Base-by-base conservation (phyloP, 352 stramenopile species). In the Vaucheria bursata region DNA sequence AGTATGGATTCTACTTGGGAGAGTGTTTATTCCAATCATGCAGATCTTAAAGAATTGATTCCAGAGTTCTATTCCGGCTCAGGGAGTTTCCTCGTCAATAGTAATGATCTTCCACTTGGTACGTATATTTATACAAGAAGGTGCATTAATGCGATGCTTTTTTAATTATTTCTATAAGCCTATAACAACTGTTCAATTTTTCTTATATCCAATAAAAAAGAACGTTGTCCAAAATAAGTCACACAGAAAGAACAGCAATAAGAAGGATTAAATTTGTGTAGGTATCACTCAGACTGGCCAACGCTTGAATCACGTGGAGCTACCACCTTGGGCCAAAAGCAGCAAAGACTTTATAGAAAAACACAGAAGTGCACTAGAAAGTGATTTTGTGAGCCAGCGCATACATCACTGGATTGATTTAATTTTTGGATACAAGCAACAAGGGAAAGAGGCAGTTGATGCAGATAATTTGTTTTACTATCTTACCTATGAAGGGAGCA, bases 401-500 rank as follows among this genome's bases (percentile, higher is more conserved):
- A 81, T 99, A 53, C 93, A 98, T 69, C 83, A 93, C 75, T 99
- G 96, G 96, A 97, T 99, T 81, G 96, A 6, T 45, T 77, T 85
- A 31, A 70, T 85, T 1, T 85, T 85, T 50, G 80, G 80, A 1
- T 92, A 85, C 78, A 98, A 96, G 81, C 95, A 97, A 78, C 88
- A 96, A 71, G 94, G 96, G 29, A 87, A 92, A 79, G 92, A 90
- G 35, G 94, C 96, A 1, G 83, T 96, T n/a, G 87, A 94, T 49
- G 92, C 92, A 0, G 90, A 96, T 78, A 99, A 99, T 80, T 86
- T 99, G 1, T 99, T 98, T 78, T 97, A 97, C 74, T 90, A 97
- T 68, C 85, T 98, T 36, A 97, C 93, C 8, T 98, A 98, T 52
- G 78, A 83, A 40, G 95, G 95, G 29, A 92, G 94, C 67, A 92